Percentiles rank a stretch among this genome's conserved stretches.
These are phyloP conservation scores for Maudiozyma barnettii DNA, from an alignment of 805 yeast species.

Conservation along the genomic window DNA sequence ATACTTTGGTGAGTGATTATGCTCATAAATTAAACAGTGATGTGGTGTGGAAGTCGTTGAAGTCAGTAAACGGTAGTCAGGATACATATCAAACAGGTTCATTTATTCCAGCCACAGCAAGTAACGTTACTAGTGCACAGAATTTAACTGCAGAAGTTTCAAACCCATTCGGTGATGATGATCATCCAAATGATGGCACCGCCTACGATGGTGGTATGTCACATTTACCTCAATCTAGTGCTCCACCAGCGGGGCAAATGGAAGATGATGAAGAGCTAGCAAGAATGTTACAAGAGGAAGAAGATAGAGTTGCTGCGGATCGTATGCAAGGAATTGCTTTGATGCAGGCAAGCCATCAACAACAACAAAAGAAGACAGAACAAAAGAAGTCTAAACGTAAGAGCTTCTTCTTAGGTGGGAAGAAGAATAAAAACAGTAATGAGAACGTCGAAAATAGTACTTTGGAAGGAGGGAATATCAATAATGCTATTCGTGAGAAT, in stretches of 20 bases:
- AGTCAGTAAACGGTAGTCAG: constrained; percentile 55
- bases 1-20: constrained; percentile 61
- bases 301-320: constrained; percentile 43
- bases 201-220: background rate
- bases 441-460: constrained; percentile 4
- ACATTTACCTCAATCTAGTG: background rate
- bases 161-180: constrained; percentile 19
- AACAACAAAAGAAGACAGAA: background rate
- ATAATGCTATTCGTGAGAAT: constrained; percentile 3
- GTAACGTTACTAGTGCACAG: background rate
- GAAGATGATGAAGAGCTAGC: constrained; percentile 39
- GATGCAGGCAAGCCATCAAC: constrained; percentile 2
- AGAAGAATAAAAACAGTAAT: constrained; percentile 5
- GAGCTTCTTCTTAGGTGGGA: constrained; percentile 1
- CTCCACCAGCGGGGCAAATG: constrained; percentile 1
- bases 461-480: constrained; percentile 4
- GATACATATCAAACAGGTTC: constrained; percentile 62
- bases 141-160: background rate
- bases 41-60: constrained; percentile 78
- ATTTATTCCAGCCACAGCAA: constrained; percentile 37
- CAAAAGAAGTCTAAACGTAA: constrained; percentile 2
- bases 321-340: constrained; percentile 30
- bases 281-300: constrained; percentile 42
- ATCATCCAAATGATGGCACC: background rate
- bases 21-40: constrained; percentile 41